Evolutionary conservation across 805 yeast species (phyloP), one percentile per base, ranked within the genome.

Genomic region (Starmerella etchellsii): DNA sequence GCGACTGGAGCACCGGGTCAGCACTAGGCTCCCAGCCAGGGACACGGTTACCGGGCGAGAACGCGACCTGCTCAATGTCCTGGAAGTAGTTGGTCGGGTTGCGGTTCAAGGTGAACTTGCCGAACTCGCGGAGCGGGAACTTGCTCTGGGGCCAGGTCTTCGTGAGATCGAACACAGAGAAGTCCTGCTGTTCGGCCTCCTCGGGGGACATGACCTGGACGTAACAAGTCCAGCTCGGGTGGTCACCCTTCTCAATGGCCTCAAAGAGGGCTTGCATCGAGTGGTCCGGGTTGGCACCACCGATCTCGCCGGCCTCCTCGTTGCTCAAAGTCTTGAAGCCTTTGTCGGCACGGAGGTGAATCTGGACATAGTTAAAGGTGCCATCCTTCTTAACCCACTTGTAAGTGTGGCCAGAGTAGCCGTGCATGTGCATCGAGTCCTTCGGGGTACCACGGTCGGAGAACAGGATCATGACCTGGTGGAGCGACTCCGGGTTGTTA

Each of bases 1-100:
- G 74, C 24, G 81, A 71, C 64, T 79, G 85, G 61, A 79, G 66
- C 18, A 79, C 84, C 20, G 84, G 82, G 61, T 79, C 87, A 44
- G 80, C 80, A 36, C 80, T 70, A 41, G 87, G 73, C 64, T 78
- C 82, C 67, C 76, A 71, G 56, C 76, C 80, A 34, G 84, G 84
- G 32, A 78, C 81, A 37, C 78, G 67, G 64, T 78, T 81, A 41
- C 77, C 64, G 36, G 87, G 88, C 24, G 80, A 63, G 64, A 80
- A 79, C 4, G 85, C 87, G 46, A 66, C 60, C 57, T 70, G 75
- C 54, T 68, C 77, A 54, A 66, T 65, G 50, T 60, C 68, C 44
- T 61, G 65, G 54, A 68, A 69, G 58, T 69, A 74, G 61, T 74
- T 74, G 41, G 63, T 60, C 31, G 75, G 75, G 60, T 74, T 73